Evolutionary conservation across 2,329 filamentous ascomycete genomes (phyloP), one percentile per base, ranked within the genome.

Genomic region (Monilinia vaccinii-corymbosi): DNA sequence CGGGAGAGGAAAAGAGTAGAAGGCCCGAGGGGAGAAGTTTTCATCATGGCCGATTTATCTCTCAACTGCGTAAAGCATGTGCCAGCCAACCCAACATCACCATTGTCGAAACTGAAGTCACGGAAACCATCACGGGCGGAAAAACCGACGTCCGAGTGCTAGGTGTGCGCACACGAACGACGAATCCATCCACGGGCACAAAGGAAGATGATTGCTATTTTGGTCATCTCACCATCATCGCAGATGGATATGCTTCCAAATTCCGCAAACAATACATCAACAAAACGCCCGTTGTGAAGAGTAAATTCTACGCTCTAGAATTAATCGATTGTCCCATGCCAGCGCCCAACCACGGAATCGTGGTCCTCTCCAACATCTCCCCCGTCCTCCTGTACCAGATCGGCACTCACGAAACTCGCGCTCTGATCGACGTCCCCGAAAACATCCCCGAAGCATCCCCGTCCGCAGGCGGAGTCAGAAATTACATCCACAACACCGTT

Each of bases 351-450:
- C 89, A 90, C 72, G 94, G 93, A 23, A 91, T 96, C 74, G 93
- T 99, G 65, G 79, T 97, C 58, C 88, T 99, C 63, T 87, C 87
- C 68, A 82, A 89, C 64, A 81, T 83, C 49, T 78, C 85, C 0
- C 93, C 94, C 0, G 84, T 96, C 38, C 84, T 99, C 28, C 82
- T 99, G 61, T 99, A 99, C 78, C 94, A 97, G 76, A 99, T 99
- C 72, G 93, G 94, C 71, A 88, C 90, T 5, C 92, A 88, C 75
- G 94, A 97, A 76, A 99, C 94, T 1, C 85, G 94, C 65, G 89
- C 88, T 14, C 82, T 99, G 25, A 84, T 97, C 69, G 92, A 97
- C 72, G 85, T 97, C 14, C 93, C 93, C 5, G 83, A 87, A 34
- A 84, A 87, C 69, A 79, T 89, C 2, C 85, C 90, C 9, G 84